Percentiles rank a stretch among this genome's conserved stretches.
Evolutionary conservation across 202 grass and related monocot species (phyloP).

Genomic region (Elaeis oleifera): DNA sequence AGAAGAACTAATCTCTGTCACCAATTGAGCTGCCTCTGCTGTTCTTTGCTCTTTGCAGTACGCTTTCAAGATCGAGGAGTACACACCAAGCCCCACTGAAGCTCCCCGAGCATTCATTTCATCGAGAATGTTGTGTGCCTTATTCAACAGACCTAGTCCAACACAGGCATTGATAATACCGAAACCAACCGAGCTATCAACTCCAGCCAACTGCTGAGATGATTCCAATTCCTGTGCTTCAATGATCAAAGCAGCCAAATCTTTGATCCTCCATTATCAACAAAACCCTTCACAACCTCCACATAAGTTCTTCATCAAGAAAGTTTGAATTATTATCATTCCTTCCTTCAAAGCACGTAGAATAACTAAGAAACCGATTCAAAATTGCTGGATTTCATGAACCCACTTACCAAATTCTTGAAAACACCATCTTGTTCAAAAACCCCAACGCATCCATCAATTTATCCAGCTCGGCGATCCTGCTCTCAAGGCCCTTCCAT

Average conservation of each 20-base stretch:
- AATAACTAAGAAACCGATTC: constrained; percentile 51
- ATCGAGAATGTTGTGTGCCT: constrained; percentile 75
- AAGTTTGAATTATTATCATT: constrained; percentile 25
- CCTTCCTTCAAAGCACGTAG: constrained; percentile 45
- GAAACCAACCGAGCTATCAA: constrained; percentile 69
- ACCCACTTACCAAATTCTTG: constrained; percentile 70
- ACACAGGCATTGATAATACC: constrained; percentile 85
- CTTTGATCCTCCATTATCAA: constrained; percentile 46
- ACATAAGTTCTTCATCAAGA: constrained; percentile 49
- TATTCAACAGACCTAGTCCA: constrained; percentile 58
- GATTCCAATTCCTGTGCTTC: constrained; percentile 68
- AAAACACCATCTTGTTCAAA: constrained; percentile 53
- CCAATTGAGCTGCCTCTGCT: constrained; percentile 77
- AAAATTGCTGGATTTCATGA: constrained; percentile 44
- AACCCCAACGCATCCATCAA: constrained; percentile 64
- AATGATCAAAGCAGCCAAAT: constrained; percentile 72
- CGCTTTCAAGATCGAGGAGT: constrained; percentile 85
- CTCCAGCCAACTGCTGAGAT: constrained; percentile 19
- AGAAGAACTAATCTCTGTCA: constrained; percentile 63
- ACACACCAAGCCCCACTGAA: constrained; percentile 64
- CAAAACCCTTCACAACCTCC: constrained; percentile 49
- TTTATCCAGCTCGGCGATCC: constrained; percentile 72
- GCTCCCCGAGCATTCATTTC: constrained; percentile 80
- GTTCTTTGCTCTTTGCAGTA: constrained; percentile 94
- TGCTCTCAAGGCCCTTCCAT: constrained; percentile 38